Evolutionary conservation across 768 basidiomycete species (phyloP), one percentile per base, ranked within the genome.

Genomic region (Hortiboletus flavorubellus): DNA sequence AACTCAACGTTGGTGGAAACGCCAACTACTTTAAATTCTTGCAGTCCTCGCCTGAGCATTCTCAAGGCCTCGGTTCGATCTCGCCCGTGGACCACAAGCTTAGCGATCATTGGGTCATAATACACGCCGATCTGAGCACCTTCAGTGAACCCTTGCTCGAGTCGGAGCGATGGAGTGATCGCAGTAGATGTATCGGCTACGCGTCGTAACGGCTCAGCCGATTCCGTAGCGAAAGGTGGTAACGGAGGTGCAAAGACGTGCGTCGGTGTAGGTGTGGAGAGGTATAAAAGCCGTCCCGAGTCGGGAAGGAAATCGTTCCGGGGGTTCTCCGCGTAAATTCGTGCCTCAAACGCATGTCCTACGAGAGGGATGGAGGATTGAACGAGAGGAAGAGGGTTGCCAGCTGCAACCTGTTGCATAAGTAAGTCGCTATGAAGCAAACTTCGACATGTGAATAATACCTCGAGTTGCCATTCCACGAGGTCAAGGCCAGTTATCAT

Each of bases 311-410:
- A 97, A 68, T 91, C 82, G 69, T 94, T 93, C 55, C 92, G 84
- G 21, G 94, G 95, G 61, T 93, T 91, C 70, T 97, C 95, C 3
- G 94, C 95, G 66, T 98, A 97, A 57, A 98, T 95, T 18, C 95
- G 85, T 8, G 92, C 93, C 72, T 96, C 95, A 61, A 96, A 96
- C 0, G 93, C 91, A 60, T 96, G 95, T 6, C 95, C 95, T 0
- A 90, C 84, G 49, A 93, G 85, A 2, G 91, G 92, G 52, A 98
- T 88, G 15, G 84, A 74, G 0, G 81, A 78, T 69, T 97, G 95
- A 1, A 72, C 64, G 30, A 96, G 78, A 10, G 92, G 91, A 30
- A 98, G 79, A 0, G 85, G 79, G 68, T 96, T 96, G 0, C 94
- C 93, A 15, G 89, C 87, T 12, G 94, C 93, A 37, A 96, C 88